Percentiles rank a stretch among this genome's conserved stretches.
These are phyloP conservation scores for Guyanaporus albipodus DNA, from an alignment of 768 basidiomycete species.

Conservation along the genomic window DNA sequence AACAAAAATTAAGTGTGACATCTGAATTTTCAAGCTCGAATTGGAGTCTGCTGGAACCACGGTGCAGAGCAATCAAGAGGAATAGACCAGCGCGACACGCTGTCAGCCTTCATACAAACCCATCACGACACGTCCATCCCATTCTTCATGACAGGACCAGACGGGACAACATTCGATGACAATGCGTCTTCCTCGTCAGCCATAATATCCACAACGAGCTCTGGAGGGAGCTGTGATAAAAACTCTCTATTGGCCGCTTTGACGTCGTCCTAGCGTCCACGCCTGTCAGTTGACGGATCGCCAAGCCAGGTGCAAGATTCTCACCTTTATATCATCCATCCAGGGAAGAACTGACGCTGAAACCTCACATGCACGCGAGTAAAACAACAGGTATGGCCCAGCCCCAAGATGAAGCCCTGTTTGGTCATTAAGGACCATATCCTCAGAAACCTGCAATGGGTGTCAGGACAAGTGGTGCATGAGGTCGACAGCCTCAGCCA, in stretches of 20 bases:
- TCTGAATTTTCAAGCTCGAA: no score
- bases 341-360: slow-evolving; percentile 16
- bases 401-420: slow-evolving; percentile 71
- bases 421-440: slow-evolving; percentile 61
- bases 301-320: neutral
- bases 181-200: slow-evolving; percentile 10
- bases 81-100: neutral
- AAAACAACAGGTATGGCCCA: slow-evolving; percentile 77
- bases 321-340: slow-evolving; percentile 31
- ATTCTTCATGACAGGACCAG: neutral
- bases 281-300: neutral
- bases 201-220: slow-evolving; percentile 26
- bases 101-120: neutral
- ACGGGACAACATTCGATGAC: neutral
- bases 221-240: slow-evolving; percentile 31
- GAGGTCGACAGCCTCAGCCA: slow-evolving; percentile 13
- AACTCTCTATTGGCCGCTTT: slow-evolving; percentile 36
- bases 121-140: slow-evolving; percentile 18
- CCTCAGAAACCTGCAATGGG: slow-evolving; percentile 58
- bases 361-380: slow-evolving; percentile 38
- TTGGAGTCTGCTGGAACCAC: no score
- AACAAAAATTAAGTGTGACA: no score
- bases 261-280: slow-evolving; percentile 28
- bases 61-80: neutral
- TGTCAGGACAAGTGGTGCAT: neutral